Base-by-base conservation (phyloP, 352 stramenopile species). In the Pythium brachiatum region DNA sequence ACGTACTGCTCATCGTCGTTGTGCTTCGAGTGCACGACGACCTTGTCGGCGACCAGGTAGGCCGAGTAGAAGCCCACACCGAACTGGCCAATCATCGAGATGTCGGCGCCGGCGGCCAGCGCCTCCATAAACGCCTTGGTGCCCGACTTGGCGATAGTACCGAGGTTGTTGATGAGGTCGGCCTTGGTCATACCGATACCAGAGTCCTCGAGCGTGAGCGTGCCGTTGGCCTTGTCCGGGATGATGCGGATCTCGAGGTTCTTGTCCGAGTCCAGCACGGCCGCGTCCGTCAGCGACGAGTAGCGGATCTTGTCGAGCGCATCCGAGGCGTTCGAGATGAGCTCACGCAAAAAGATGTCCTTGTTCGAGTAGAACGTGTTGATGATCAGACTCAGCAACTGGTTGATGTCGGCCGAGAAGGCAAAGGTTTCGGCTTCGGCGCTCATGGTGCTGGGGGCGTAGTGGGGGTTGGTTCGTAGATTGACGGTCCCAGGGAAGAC, bases 351-450 rank as follows among this genome's bases (percentile, higher is more conserved):
- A 81, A 99, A 99, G 65, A 99, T 98, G 69, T 99, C 97, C 91
- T 99, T 99, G 96, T 99, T 99, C 68, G 94, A 99, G 94, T 99
- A 99, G 80, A 99, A 99, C 65, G 96, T 99, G 86, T 97, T 96
- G 71, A 97, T 97, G 78, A 97, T 99, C 71, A 99, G 78, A 69
- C 90, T 98, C 77, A 99, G 81, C 55, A 99, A 89, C 87, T 99
- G 98, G 86, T 99, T 99, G 89, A 99, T 99, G 78, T 99, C 98
- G 64, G 98, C 97, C 62, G 90, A 98, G 86, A 99, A 99, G 71
- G 96, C 97, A 74, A 99, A 99, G 64, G 94, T 99, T 90, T 99
- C 97, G 39, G 94, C 83, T 86, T 97, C 90, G 51, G 84, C 75
- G 69, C 79, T 90, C 81, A 92, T 94, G 44, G 29, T 90, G 41